These are phyloP conservation scores for Alternaria tenuissima DNA, from an alignment of 2,329 filamentous ascomycete species.

Conservation along the genomic window DNA sequence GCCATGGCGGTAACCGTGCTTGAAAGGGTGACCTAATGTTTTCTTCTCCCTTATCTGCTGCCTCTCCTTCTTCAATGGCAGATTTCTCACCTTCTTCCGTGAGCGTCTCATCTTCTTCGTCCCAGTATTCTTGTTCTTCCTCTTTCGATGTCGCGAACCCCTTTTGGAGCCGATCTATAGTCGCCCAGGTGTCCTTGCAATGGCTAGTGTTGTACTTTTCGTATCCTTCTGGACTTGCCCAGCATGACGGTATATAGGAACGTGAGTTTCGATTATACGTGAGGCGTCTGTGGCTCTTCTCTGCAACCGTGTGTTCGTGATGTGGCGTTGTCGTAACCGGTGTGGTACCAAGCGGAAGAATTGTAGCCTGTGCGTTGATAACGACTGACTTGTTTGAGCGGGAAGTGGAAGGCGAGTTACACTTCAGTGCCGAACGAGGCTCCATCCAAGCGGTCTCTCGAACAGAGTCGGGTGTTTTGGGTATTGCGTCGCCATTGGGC, in stretches of 20 bases:
- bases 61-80: too few relatives aligned
- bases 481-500: background rate
- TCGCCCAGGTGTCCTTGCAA: constrained; percentile 2
- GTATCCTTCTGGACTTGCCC: constrained; percentile 19
- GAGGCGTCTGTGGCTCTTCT: background rate
- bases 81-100: too few relatives aligned
- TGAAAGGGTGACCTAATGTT: background rate
- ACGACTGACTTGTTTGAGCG: background rate
- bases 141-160: background rate
- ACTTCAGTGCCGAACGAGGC: background rate
- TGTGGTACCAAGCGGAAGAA: background rate
- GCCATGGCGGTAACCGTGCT: background rate
- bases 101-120: background rate
- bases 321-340: constrained; percentile 7
- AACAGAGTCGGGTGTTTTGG: background rate
- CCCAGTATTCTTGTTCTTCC: background rate
- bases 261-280: constrained; percentile 1
- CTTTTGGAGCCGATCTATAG: background rate
- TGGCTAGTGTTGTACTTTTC: constrained; percentile 23
- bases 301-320: constrained; percentile 10
- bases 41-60: too few relatives aligned
- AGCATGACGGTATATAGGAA: constrained; percentile 11
- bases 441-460: background rate
- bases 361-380: constrained; percentile 1
- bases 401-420: background rate